Evolutionary conservation across 495 filamentous ascomycete genomes (phyloP), one percentile per base, ranked within the genome.

Genomic region (Penicillium atrosanguineum): DNA sequence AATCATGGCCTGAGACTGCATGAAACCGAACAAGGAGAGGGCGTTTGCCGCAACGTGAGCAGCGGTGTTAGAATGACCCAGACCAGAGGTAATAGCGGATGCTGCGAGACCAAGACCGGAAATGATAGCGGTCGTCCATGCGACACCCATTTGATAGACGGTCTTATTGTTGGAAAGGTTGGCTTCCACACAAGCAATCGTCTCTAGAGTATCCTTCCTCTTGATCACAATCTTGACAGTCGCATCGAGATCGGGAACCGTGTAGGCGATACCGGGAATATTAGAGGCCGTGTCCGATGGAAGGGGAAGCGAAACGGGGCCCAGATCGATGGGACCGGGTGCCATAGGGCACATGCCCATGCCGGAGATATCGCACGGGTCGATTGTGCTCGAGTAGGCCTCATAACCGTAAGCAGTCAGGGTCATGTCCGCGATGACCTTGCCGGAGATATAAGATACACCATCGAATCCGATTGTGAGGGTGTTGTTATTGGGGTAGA

Each of bases 1-100:
- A 57, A 96, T 78, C 70, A 98, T 91, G n/a, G 94, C 92, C 68
- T 97, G 94, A 12, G 89, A 86, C 68, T 98, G 94, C 81, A 97
- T 96, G 73, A 92, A 98, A 38, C 89, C 83, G 57, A 97, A 96
- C 7, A 98, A 81, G 20, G 93, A 95, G 23, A 97, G 75, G 7
- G 94, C 87, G 66, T 95, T 96, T 29, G 93, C 87, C 7, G 94
- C 94, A 39, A 98, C 87, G 69, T 98, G 94, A 18, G 94, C 91
- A 31, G 94, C 94, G 6, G 94, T 95, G 67, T 97, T 97, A n/a
- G 92, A 90, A 69, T 96, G 87, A 26, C 89, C 90, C 8, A 94
- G 74, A 6, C 89, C 89, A 19, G 86, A 89, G 40, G 89, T 85
- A 52, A 95, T 82, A 52, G 90, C 90, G 26, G 90, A 94, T 9